A percentile compares a stretch with the other conserved stretches of the same genome.
Evolutionary conservation across 805 yeast species (phyloP).

Genomic region (Kluyveromyces wickerhamii): DNA sequence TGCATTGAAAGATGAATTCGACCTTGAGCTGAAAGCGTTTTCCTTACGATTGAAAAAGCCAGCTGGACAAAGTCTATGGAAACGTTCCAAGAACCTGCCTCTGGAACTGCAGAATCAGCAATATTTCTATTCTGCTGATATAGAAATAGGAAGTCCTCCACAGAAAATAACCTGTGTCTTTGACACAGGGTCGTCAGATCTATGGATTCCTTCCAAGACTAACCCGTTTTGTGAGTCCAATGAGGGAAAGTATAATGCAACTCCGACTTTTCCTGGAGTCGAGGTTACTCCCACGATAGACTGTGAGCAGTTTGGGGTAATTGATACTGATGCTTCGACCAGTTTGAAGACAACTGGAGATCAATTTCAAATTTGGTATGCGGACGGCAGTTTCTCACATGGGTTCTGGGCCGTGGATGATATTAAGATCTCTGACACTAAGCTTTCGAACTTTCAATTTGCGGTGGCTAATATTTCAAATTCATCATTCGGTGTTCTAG

Average conservation of each 20-base stretch:
- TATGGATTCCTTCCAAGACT: conserved; percentile 37
- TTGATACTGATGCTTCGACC: conserved; percentile 12
- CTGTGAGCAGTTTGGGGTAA: conserved; percentile 15
- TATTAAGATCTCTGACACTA: conserved; percentile 40
- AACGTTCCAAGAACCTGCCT: conserved; percentile 1
- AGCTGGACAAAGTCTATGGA: neutral
- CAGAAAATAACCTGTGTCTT: conserved; percentile 36
- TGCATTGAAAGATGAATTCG: too few species aligned
- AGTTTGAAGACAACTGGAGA: conserved; percentile 13
- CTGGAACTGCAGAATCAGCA: conserved; percentile 12
- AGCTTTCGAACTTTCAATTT: conserved; percentile 45
- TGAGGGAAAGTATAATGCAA: neutral
- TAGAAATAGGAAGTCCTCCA: conserved; percentile 36
- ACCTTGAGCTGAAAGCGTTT: neutral
- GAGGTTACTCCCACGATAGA: conserved; percentile 14
- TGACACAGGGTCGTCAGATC: conserved; percentile 44
- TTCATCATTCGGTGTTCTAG: conserved; percentile 56
- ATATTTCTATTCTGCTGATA: conserved; percentile 24
- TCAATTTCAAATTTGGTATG: conserved; percentile 36
- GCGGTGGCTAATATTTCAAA: conserved; percentile 59
- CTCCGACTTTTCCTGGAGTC: conserved; percentile 11
- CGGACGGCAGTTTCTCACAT: conserved; percentile 40
- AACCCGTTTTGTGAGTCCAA: conserved; percentile 24
- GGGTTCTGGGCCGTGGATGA: conserved; percentile 61
- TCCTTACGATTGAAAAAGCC: neutral